Evolutionary conservation across 164 flowering plant species (phyloP).

Genomic region (Cinnamomum micranthum): DNA sequence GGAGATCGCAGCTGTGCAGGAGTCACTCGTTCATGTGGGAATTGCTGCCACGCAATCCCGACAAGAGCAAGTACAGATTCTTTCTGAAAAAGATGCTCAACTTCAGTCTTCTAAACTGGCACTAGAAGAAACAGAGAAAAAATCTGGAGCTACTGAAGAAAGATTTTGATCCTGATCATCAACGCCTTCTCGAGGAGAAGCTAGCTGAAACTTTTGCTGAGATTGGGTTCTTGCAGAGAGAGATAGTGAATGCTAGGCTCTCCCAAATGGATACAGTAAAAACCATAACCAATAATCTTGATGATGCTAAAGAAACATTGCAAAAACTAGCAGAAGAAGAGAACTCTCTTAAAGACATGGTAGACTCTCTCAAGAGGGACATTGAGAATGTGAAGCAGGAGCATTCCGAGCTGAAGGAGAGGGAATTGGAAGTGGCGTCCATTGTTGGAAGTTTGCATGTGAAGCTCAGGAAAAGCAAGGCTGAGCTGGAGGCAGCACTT

Average conservation of each 20-base stretch:
- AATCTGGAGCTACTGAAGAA: constrained; percentile 47
- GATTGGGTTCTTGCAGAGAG: constrained; percentile 42
- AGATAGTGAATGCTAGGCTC: constrained; percentile 53
- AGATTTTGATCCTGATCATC: constrained; percentile 49
- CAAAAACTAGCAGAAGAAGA: constrained; percentile 82
- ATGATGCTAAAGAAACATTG: constrained; percentile 71
- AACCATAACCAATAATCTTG: constrained; percentile 61
- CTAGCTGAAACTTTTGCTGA: constrained; percentile 47
- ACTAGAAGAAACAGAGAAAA: constrained; percentile 53
- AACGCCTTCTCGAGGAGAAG: constrained; percentile 42
- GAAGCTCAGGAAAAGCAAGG: constrained; percentile 59
- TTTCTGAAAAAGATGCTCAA: constrained; percentile 55
- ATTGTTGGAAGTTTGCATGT: constrained; percentile 67
- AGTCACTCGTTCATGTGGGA: constrained; percentile 56
- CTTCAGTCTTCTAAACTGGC: constrained; percentile 47
- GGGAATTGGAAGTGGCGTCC: constrained; percentile 78
- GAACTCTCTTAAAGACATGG: constrained; percentile 42
- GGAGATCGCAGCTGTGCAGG: constrained; percentile 56
- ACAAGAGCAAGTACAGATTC: constrained; percentile 54
- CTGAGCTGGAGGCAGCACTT: constrained; percentile 68
- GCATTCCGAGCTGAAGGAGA: constrained; percentile 64
- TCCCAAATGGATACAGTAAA: constrained; percentile 64
- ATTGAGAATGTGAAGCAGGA: constrained; percentile 70
- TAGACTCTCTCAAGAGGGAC: constrained; percentile 70
- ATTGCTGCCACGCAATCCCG: constrained; percentile 55